These are phyloP conservation scores for Annulohypoxylon stygium DNA, from an alignment of 495 filamentous ascomycete species.

Conservation along the genomic window DNA sequence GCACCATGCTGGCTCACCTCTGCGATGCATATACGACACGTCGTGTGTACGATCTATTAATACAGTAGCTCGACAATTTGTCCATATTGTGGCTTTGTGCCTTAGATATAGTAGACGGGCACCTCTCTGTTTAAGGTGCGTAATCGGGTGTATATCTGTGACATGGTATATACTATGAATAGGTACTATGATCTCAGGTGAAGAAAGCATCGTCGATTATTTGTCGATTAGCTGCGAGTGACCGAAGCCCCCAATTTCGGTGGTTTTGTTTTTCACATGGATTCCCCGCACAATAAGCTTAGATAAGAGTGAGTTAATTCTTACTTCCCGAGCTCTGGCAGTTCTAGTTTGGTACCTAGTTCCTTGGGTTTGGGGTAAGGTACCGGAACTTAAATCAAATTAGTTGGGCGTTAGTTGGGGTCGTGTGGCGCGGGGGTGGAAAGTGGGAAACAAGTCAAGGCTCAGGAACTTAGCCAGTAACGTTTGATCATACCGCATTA, in stretches of 20 bases:
- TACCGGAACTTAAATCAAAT: constrained; percentile 27
- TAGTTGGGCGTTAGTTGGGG: constrained; percentile 35
- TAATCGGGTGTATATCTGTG: background rate
- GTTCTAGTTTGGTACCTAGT: background rate
- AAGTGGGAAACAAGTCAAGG: background rate
- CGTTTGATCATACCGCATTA: constrained; percentile 17
- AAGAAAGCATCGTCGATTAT: constrained; percentile 10
- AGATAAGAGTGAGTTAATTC: constrained; percentile 34
- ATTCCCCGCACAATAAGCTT: constrained; percentile 38
- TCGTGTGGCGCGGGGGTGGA: constrained; percentile 9
- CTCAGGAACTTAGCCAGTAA: constrained; percentile 33
- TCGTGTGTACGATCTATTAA: constrained; percentile 6
- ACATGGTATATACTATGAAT: background rate
- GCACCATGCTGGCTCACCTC: constrained; percentile 24
- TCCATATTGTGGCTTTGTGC: too few relatives aligned
- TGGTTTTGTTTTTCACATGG: constrained; percentile 38
- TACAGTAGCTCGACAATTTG: background rate
- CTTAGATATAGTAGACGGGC: too few relatives aligned
- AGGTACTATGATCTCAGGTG: background rate
- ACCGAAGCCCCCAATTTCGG: constrained; percentile 36
- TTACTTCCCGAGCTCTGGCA: constrained; percentile 19
- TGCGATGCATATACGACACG: constrained; percentile 51
- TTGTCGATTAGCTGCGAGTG: constrained; percentile 15
- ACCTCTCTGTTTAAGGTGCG: background rate
- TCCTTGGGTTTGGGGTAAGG: constrained; percentile 32